Evolutionary conservation across 139 green algal genomes (phyloP), one percentile per base, ranked within the genome.

Genomic region (Picocystis salinarum): DNA sequence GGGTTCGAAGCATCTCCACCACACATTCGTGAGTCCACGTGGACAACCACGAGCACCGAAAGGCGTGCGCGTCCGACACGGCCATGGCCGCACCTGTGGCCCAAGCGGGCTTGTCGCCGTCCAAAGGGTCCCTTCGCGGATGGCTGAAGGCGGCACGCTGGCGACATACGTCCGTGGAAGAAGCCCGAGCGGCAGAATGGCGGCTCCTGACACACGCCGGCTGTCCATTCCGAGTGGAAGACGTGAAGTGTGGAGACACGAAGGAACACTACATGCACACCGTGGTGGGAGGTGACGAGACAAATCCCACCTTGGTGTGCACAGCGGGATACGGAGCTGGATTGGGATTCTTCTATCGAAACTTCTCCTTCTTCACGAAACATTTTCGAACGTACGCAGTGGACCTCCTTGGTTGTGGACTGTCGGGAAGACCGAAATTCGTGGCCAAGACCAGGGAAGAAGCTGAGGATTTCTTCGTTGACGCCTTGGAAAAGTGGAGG

Each of bases 371-470:
- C 2, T 46, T 92, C 13, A 34, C 55, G 9, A 13, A 40, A 4
- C 31, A 55, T 6, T 76, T 80, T 46, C 46, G 56, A 5, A 29
- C 80, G 11, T 72, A 69, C 48, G 58, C 60, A 1, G 62, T 90
- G 4, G 80, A 92, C 59, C 81, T 71, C 55, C 59, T 91, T 11
- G 80, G 80, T 33, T 90, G 75, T 4, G 79, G 79, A 0, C 65
- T 86, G 27, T 83, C 69, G 30, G 75, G 77, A 3, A 56, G 80
- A 3, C 80, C 80, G 2, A n/a, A 37, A 2, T 92, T 79, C 49
- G 40, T n/a, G 1, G 77, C 66, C 0, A 47, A 39, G 6, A 66
- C 31, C 37, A 61, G 58, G 0, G 28, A 66, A 28, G 52, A 76
- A 22, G 56, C 77, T 1, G 81, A 91, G 56, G 59, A 60, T 34